Evolutionary conservation across 352 stramenopile genomes (phyloP).

Genomic region (Phytopythium boreale): DNA sequence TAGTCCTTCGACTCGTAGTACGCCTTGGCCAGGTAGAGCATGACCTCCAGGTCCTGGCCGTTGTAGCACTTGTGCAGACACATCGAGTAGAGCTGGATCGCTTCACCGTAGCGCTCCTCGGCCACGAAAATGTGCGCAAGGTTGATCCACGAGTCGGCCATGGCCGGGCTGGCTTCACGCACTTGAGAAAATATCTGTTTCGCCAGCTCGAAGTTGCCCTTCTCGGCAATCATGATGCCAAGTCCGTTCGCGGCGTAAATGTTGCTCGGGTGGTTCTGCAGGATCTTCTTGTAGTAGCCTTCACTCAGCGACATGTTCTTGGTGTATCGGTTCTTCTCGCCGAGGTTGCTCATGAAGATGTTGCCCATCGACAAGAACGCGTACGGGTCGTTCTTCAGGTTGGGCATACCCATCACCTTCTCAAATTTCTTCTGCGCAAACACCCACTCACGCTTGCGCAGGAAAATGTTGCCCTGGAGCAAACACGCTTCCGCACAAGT

Average conservation of each 20-base stretch:
- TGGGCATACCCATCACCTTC: constrained; percentile 93
- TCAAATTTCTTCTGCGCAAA: constrained; percentile 94
- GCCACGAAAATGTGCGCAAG: constrained; percentile 96
- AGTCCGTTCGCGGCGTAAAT: constrained; percentile 97
- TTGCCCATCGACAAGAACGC: constrained; percentile 96
- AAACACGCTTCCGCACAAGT: constrained; percentile 92
- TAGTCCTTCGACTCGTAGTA: constrained; percentile 90
- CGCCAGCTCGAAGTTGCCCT: constrained; percentile 94
- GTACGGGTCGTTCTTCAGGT: constrained; percentile 95
- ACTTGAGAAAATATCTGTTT: constrained; percentile 97
- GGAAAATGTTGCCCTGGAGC: constrained; percentile 95
- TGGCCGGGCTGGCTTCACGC: constrained; percentile 93
- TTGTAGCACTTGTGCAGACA: constrained; percentile 90
- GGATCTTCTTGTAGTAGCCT: constrained; percentile 96
- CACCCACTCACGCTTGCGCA: constrained; percentile 94
- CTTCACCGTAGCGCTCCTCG: constrained; percentile 95
- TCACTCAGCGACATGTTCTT: constrained; percentile 95
- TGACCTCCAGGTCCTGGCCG: constrained; percentile 76
- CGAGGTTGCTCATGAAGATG: constrained; percentile 98
- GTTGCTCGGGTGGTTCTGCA: constrained; percentile 91
- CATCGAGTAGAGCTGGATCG: constrained; percentile 95
- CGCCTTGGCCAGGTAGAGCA: constrained; percentile 85
- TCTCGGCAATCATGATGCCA: constrained; percentile 97
- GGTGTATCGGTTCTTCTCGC: constrained; percentile 93
- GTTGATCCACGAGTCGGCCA: constrained; percentile 96